Conservation (phyloP, 495 filamentous ascomycete genomes). For the Talaromyces liani region DNA sequence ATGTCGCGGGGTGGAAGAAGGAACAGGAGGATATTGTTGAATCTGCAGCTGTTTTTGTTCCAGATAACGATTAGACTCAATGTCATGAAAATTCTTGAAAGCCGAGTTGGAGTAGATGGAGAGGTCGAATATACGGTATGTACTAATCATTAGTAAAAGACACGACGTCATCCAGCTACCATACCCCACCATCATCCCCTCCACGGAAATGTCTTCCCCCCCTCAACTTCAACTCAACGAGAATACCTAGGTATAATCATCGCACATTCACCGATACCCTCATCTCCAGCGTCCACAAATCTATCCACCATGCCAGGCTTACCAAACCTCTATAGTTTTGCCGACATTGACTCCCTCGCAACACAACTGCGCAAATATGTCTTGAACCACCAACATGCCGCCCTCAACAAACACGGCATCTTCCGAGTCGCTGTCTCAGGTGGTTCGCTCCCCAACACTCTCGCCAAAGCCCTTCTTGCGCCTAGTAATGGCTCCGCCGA, state of each 20-base stretch:
- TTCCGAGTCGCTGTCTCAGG: constrained; percentile 94
- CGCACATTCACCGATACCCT: background rate
- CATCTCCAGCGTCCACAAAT: background rate
- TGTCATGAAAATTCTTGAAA: too few relatives aligned
- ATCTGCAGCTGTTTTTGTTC: background rate
- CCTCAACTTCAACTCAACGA: background rate
- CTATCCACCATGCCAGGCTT: constrained; percentile 37
- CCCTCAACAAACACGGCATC: constrained; percentile 65
- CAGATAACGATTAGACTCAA: background rate
- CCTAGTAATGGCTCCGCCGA: constrained; percentile 47
- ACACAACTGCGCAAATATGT: constrained; percentile 71
- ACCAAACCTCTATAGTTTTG: constrained; percentile 81
- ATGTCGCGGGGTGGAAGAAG: background rate
- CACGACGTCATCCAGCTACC: background rate
- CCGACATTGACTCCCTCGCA: constrained; percentile 58
- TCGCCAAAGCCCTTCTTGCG: constrained; percentile 72
- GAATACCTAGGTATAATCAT: background rate
- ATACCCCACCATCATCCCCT: background rate
- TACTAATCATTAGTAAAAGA: too few relatives aligned
- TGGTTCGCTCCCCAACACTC: constrained; percentile 82
- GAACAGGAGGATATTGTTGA: background rate
- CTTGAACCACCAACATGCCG: constrained; percentile 67
- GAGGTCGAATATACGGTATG: too few relatives aligned
- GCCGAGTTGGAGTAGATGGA: too few relatives aligned
- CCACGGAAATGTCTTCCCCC: background rate